These are phyloP conservation scores for Vinca minor DNA, from an alignment of 257 asterid genomes.

Conservation along the genomic window DNA sequence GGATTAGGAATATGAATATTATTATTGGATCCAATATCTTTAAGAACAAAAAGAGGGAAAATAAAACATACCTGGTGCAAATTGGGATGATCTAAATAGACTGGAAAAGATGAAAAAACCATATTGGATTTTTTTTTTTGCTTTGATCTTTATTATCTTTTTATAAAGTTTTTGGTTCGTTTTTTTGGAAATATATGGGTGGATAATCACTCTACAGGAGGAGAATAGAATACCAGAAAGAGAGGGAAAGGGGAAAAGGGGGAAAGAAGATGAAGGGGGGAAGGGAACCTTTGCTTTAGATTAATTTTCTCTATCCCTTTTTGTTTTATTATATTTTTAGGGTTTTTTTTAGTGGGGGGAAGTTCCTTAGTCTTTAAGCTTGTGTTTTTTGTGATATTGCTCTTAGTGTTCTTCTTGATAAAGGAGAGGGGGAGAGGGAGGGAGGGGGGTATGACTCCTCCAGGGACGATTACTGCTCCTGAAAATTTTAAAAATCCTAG, in stretches of 20 bases:
- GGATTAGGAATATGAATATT: slow-evolving; percentile 37
- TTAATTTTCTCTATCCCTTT: slow-evolving; percentile 21
- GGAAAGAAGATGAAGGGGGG: no score
- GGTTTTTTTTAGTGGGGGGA: no score
- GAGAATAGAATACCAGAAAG: slow-evolving; percentile 19
- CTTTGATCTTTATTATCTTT: slow-evolving; percentile 33
- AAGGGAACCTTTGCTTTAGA: slow-evolving; percentile 20
- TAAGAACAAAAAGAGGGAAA: slow-evolving; percentile 12
- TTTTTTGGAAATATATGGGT: slow-evolving; percentile 40
- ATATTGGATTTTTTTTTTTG: slow-evolving; percentile 12
- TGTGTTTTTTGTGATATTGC: slow-evolving; percentile 14
- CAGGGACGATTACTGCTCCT: no score
- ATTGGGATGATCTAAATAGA: slow-evolving; percentile 47
- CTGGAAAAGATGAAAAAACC: slow-evolving; percentile 47
- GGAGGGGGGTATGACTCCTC: no score
- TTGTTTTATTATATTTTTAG: slow-evolving; percentile 27
- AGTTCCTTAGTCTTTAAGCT: slow-evolving; percentile 41
- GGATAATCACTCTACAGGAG: slow-evolving; percentile 18
- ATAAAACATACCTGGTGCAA: slow-evolving; percentile 48
- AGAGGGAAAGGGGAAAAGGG: slow-evolving; percentile 23
- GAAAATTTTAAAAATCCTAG: no score
- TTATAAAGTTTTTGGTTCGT: slow-evolving; percentile 37
- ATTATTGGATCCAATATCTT: slow-evolving; percentile 16
- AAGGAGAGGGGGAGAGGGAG: slow-evolving; percentile 16
- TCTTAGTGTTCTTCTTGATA: slow-evolving; percentile 24